These are phyloP conservation scores for Xylaria sp. DNA, from an alignment of 2,329 filamentous ascomycete genomes.

Conservation along the genomic window DNA sequence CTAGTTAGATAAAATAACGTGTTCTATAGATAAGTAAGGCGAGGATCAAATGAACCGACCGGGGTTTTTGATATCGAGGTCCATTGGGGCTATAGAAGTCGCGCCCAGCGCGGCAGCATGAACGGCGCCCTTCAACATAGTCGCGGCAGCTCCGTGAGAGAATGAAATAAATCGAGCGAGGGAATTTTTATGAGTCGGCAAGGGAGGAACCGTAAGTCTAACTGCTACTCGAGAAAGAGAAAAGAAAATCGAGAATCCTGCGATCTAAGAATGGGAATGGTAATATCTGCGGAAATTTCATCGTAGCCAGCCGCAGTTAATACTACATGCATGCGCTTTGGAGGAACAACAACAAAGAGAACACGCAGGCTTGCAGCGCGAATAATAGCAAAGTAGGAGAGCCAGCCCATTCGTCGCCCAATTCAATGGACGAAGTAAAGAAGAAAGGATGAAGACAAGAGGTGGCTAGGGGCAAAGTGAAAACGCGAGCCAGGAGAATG, in stretches of 20 bases:
- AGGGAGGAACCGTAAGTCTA: not conserved
- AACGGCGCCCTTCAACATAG: constrained; percentile 47
- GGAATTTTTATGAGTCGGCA: not conserved
- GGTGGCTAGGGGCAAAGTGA: constrained; percentile 3
- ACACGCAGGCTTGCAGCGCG: not conserved
- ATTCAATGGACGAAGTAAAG: not conserved
- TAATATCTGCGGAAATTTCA: not conserved
- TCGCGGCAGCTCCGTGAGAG: not conserved
- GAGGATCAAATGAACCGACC: constrained; percentile 30
- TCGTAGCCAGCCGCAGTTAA: not conserved
- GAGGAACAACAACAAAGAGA: not conserved
- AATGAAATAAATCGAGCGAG: not conserved
- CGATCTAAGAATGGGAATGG: not conserved
- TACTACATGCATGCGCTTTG: not conserved
- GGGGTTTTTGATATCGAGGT: constrained; percentile 53
- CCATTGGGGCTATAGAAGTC: constrained; percentile 49
- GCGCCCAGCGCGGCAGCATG: constrained; percentile 43
- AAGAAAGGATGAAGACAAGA: not conserved
- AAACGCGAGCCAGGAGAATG: not conserved
- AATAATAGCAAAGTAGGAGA: constrained; percentile 11
- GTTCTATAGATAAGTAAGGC: not conserved
- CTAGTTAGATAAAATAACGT: constrained; percentile 13
- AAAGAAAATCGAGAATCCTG: not conserved
- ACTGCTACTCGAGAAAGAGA: not conserved
- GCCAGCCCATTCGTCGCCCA: not conserved